Percentiles rank a stretch among this genome's conserved stretches.
Conservation (phyloP, 2,329 filamentous ascomycete species). For the Stagonosporopsis vannaccii region DNA sequence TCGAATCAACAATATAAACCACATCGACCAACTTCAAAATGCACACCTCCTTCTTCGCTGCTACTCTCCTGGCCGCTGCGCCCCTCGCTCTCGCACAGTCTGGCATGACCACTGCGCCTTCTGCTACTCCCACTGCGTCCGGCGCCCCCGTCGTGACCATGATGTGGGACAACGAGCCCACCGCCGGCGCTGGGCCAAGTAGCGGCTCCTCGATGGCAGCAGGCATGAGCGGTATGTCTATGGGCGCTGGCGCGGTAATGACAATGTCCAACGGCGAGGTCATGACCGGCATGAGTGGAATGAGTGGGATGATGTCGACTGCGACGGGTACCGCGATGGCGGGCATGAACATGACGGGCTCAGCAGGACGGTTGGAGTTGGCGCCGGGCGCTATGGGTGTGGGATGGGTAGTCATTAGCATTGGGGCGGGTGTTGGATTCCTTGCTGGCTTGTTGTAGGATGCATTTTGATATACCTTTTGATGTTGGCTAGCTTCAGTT, state of each 20-base stretch:
- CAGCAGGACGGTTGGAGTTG: slow-evolving; percentile 17
- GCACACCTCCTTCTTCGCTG: slow-evolving; percentile 12
- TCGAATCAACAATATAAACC: neutral
- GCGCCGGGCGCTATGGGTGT: slow-evolving; percentile 12
- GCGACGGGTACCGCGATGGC: slow-evolving; percentile 54
- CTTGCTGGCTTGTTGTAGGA: slow-evolving; percentile 19
- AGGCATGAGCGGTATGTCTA: slow-evolving; percentile 46
- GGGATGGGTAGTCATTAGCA: slow-evolving; percentile 22
- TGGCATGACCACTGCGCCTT: slow-evolving; percentile 13
- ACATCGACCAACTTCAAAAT: neutral
- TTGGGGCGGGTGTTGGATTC: slow-evolving; percentile 30
- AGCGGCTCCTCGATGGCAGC: slow-evolving; percentile 37
- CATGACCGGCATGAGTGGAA: slow-evolving; percentile 18
- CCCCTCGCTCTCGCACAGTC: slow-evolving; percentile 18
- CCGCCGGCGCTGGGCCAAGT: neutral
- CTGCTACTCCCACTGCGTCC: slow-evolving; percentile 15
- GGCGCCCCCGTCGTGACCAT: slow-evolving; percentile 24
- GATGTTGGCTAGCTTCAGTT: too few species aligned
- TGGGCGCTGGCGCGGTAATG: slow-evolving; percentile 27
- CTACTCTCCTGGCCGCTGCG: slow-evolving; percentile 16
- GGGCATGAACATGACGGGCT: slow-evolving; percentile 25
- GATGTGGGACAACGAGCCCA: slow-evolving; percentile 22
- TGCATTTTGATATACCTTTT: too few species aligned
- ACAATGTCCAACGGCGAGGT: slow-evolving; percentile 32
- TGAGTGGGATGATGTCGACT: slow-evolving; percentile 36